Evolutionary conservation across 352 stramenopile genomes (phyloP).

Genomic region (Phytophthora niederhauseri): DNA sequence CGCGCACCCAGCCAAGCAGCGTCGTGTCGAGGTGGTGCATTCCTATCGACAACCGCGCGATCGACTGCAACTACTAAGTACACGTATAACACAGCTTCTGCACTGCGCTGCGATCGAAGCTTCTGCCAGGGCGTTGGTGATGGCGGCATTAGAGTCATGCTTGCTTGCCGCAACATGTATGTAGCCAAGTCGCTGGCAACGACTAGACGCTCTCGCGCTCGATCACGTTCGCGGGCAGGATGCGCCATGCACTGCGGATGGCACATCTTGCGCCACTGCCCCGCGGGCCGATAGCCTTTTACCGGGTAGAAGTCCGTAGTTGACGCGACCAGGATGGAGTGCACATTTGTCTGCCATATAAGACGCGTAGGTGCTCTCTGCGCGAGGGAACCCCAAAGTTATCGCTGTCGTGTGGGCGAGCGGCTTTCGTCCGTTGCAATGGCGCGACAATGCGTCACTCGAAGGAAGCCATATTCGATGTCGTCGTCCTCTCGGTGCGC

Average conservation of each 20-base stretch:
- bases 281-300: not conserved
- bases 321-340: not conserved
- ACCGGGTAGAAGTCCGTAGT: not conserved
- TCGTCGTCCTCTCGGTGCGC: conserved; percentile 7
- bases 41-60: not conserved
- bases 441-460: not conserved
- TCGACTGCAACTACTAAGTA: not conserved
- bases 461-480: conserved; percentile 1
- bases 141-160: not conserved
- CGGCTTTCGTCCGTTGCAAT: not conserved
- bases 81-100: not conserved
- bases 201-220: not conserved
- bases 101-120: not conserved
- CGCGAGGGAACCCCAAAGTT: not conserved
- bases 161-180: not conserved
- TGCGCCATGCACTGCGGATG: not conserved
- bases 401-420: not conserved
- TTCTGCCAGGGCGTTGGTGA: too few species aligned
- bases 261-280: conserved; percentile 13
- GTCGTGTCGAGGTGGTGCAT: not conserved
- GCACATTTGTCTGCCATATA: not conserved
- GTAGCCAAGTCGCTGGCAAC: conserved; percentile 10
- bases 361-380: not conserved
- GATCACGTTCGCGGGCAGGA: conserved; percentile 3
- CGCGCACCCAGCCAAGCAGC: not conserved